Percentiles rank a stretch among this genome's conserved stretches.
Evolutionary conservation across 2,329 filamentous ascomycete genomes (phyloP).

Genomic region (Monosporascus sp.): DNA sequence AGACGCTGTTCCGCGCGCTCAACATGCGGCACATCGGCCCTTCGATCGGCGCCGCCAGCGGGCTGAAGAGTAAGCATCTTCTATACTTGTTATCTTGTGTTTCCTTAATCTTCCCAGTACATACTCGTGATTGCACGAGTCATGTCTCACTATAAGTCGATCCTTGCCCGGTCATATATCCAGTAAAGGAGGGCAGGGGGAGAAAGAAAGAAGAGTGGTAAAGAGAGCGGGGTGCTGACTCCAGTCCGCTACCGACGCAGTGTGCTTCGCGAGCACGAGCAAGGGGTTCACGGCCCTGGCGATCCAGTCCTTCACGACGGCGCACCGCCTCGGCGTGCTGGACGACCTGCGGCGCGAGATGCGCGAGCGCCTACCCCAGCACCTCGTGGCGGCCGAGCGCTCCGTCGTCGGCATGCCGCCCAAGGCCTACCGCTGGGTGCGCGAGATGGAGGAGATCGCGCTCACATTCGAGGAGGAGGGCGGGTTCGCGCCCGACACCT

Average conservation of each 20-base stretch:
- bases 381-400: slow-evolving; percentile 40
- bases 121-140: too few species aligned
- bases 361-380: slow-evolving; percentile 39
- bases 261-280: slow-evolving; percentile 57
- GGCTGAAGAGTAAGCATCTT: slow-evolving; percentile 44
- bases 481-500: slow-evolving; percentile 52
- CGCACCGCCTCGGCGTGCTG: slow-evolving; percentile 56
- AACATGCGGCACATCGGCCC: slow-evolving; percentile 43
- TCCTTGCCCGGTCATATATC: too few species aligned
- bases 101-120: too few species aligned
- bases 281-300: slow-evolving; percentile 65
- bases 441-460: slow-evolving; percentile 72
- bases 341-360: slow-evolving; percentile 53
- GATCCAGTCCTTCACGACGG: slow-evolving; percentile 66
- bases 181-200: too few species aligned
- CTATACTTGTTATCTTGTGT: too few species aligned
- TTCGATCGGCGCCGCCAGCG: slow-evolving; percentile 49
- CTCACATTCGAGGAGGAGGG: slow-evolving; percentile 59
- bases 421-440: slow-evolving; percentile 74
- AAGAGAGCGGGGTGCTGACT: too few species aligned
- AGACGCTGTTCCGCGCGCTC: slow-evolving; percentile 36
- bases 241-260: background rate
- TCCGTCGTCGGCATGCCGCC: slow-evolving; percentile 57
- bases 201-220: too few species aligned
- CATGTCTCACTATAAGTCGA: too few species aligned